A percentile compares a stretch with the other conserved stretches of the same genome.
These are phyloP conservation scores for Eragrostis tef DNA, from an alignment of 202 grass and related monocot species.

Conservation along the genomic window DNA sequence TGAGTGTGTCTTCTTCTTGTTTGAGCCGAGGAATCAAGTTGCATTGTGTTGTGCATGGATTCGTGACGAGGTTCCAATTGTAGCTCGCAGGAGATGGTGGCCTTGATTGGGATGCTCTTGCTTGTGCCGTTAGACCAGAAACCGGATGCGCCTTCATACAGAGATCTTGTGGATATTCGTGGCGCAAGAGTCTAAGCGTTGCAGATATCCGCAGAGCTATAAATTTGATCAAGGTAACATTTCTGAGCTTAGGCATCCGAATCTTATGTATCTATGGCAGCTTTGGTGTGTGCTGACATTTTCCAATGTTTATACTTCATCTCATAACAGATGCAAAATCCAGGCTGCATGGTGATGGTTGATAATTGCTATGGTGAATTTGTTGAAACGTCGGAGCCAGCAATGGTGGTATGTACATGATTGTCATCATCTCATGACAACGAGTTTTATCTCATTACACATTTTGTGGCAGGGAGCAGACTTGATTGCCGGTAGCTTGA, in stretches of 20 bases:
- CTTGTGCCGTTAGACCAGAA: constrained; percentile 57
- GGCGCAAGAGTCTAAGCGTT: constrained; percentile 75
- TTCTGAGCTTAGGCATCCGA: neutral
- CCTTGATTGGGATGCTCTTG: constrained; percentile 72
- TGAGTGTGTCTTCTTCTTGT: neutral
- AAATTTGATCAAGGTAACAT: constrained; percentile 66
- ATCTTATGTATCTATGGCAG: neutral
- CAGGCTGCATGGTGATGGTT: constrained; percentile 89
- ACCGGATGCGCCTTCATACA: constrained; percentile 88
- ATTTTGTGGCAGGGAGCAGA: constrained; percentile 74
- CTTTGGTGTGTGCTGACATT: constrained; percentile 14
- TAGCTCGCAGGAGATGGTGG: constrained; percentile 84
- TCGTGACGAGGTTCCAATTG: constrained; percentile 42
- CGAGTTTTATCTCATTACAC: constrained; percentile 22
- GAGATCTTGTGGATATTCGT: constrained; percentile 87
- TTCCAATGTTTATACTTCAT: neutral
- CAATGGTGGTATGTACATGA: constrained; percentile 69
- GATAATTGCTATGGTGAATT: constrained; percentile 99
- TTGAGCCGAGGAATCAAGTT: neutral
- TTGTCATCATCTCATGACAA: neutral
- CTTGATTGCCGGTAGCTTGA: constrained; percentile 87
- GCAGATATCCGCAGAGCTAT: constrained; percentile 70
- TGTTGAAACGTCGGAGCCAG: constrained; percentile 79
- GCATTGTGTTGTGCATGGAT: neutral
- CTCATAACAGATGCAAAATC: constrained; percentile 65